Base-by-base conservation (phyloP, 2,329 filamentous ascomycete genomes). In the Stenocarpella maydis region DNA sequence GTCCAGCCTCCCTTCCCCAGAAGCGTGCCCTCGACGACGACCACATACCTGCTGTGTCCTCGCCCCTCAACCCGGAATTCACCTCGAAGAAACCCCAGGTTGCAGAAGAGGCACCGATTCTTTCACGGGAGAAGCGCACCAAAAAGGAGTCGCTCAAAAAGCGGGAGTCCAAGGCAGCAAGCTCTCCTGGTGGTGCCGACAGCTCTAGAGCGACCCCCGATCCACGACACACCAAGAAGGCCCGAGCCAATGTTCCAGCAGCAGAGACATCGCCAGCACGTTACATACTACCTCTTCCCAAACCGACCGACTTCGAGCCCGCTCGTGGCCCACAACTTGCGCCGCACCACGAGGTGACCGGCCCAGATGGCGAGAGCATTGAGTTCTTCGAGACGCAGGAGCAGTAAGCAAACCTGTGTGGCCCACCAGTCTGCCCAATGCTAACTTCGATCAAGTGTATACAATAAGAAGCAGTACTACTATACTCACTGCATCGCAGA, bases 401-500 rank as follows among this genome's bases (percentile, higher is more conserved):
- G 69, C 88, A 91, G 88, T 90, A 79, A 78, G 88, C 80, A 58
- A 34, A 54, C 10, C 34, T 12, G 26, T 12, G 28, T 28, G 8
- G 52, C 39, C 34, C 19, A 37, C 15, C 31, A 53, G 15, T 49
- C 60, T 60, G 61, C 47, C 39, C 15, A 37, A 52, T 60, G 12
- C 69, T 71, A n/a, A 58, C n/a, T 4, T 17, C 8, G 1, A 34
- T 4, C 15, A 61, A 88, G 87, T 76, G 87, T 89, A 19, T 87
- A 83, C 69, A 91, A 91, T 73, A 90, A 90, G 74, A 90, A 89
- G 75, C 88, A 91, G 67, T 98, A 95, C 78, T 92, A 94, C 70
- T 98, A 98, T 78, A 92, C 91, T 39, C 92, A 95, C 75, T 97
- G 93, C 78, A 95, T 98, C 73, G 94, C 94, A 74, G 95, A 98